Conservation (phyloP, 176 grass and related monocot genomes). For the Musa itinerans region DNA sequence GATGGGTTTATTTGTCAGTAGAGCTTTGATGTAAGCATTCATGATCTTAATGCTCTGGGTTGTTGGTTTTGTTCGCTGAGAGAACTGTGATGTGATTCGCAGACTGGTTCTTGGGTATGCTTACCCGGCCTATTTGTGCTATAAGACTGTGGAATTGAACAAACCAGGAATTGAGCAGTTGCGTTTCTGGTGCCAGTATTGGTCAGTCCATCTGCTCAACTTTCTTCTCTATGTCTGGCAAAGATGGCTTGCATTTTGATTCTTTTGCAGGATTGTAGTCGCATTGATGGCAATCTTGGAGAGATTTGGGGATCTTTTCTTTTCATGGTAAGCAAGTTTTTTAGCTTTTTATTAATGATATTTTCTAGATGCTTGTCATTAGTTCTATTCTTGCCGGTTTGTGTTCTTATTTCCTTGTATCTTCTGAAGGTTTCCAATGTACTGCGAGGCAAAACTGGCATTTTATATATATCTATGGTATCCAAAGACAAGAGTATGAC, state of each 20-base stretch:
- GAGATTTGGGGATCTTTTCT: conserved; percentile 35
- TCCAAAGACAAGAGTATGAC: conserved; percentile 39
- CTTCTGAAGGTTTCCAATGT: conserved; percentile 63
- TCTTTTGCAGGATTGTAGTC: conserved; percentile 49
- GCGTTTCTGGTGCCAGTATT: conserved; percentile 82
- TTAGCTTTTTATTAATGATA: not conserved
- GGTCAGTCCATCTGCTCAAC: conserved; percentile 23
- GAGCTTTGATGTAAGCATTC: conserved; percentile 46
- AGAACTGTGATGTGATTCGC: not conserved
- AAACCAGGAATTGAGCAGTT: conserved; percentile 42
- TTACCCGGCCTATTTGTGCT: conserved; percentile 76
- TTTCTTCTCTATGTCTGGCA: not conserved
- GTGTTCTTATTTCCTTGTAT: conserved; percentile 1
- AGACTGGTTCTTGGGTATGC: conserved; percentile 52
- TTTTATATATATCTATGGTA: conserved; percentile 64
- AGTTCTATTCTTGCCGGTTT: conserved; percentile 11
- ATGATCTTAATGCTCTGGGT: not conserved
- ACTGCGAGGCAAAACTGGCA: conserved; percentile 49
- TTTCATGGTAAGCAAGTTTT: not conserved
- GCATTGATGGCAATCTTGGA: conserved; percentile 45
- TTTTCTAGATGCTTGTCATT: not conserved
- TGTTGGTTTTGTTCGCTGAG: not conserved
- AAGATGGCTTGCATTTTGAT: not conserved
- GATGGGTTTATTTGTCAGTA: conserved; percentile 48
- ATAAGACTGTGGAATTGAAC: conserved; percentile 60